A percentile compares a stretch with the other conserved stretches of the same genome.
Evolutionary conservation across 1,284 basidiomycete genomes (phyloP).

Genomic region (Fomes fomentarius): DNA sequence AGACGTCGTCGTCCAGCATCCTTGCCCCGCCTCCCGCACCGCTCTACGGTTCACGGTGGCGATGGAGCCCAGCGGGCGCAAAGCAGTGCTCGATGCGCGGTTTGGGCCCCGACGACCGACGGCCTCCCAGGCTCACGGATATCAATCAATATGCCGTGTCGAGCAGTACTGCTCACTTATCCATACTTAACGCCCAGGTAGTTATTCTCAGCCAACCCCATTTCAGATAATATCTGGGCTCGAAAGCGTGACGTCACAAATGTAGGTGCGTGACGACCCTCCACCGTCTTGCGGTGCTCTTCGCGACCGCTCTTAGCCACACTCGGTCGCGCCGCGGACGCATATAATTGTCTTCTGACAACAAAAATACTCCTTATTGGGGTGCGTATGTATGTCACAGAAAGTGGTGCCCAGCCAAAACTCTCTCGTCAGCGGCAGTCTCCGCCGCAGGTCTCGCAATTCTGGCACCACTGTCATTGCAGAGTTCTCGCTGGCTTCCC

Average conservation of each 20-base stretch:
- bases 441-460: not conserved
- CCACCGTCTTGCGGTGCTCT: not conserved
- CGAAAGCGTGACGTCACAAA: too few species aligned
- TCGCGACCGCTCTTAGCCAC: not conserved
- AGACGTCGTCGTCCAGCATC: not conserved
- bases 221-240: too few species aligned
- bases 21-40: not conserved
- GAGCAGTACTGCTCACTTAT: not conserved
- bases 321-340: not conserved
- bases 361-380: too few species aligned
- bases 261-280: too few species aligned
- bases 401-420: too few species aligned
- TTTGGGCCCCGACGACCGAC: not conserved
- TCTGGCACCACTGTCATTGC: not conserved
- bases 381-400: too few species aligned
- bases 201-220: too few species aligned
- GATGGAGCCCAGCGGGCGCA: not conserved
- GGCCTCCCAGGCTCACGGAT: slow-evolving; percentile 4
- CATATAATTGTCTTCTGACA: not conserved
- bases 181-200: not conserved
- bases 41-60: not conserved
- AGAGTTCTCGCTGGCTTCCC: not conserved
- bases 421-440: too few species aligned
- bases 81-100: not conserved
- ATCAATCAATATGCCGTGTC: slow-evolving; percentile 13